Percentiles rank a stretch among this genome's conserved stretches.
These are phyloP conservation scores for Pluteus cervinus DNA, from an alignment of 768 basidiomycete genomes.

Conservation along the genomic window DNA sequence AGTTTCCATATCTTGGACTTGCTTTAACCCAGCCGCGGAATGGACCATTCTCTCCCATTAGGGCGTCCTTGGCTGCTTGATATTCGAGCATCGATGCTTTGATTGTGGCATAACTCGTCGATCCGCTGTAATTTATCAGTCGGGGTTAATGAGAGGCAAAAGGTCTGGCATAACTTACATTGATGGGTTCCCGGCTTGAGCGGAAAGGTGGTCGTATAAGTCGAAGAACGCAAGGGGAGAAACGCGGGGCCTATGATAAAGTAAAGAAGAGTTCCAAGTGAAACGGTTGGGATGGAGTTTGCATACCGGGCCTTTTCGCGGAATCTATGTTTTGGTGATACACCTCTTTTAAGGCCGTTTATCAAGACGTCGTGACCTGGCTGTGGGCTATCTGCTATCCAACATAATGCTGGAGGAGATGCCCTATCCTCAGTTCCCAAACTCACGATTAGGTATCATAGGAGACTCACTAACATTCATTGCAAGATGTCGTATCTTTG, in stretches of 20 bases:
- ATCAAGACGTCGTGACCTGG: constrained; percentile 62
- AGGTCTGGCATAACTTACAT: not conserved
- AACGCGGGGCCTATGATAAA: constrained; percentile 11
- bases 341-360: constrained; percentile 75
- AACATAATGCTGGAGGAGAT: constrained; percentile 58
- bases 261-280: not conserved
- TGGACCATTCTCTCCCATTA: constrained; percentile 37
- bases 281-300: not conserved
- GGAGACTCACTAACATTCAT: constrained; percentile 50
- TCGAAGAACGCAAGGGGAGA: not conserved
- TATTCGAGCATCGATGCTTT: constrained; percentile 34
- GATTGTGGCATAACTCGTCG: constrained; percentile 45
- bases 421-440: not conserved
- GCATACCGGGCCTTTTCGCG: constrained; percentile 55
- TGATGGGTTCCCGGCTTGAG: not conserved
- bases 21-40: constrained; percentile 63
- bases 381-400: constrained; percentile 51
- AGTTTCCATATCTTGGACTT: constrained; percentile 48
- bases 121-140: constrained; percentile 7
- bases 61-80: constrained; percentile 40
- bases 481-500: constrained; percentile 43
- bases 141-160: not conserved
- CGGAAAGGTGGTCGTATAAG: too few relatives aligned
- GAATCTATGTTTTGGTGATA: constrained; percentile 63
- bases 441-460: constrained; percentile 5